Conservation (phyloP, 2,329 filamentous ascomycete genomes). For the Exophiala bonariae region DNA sequence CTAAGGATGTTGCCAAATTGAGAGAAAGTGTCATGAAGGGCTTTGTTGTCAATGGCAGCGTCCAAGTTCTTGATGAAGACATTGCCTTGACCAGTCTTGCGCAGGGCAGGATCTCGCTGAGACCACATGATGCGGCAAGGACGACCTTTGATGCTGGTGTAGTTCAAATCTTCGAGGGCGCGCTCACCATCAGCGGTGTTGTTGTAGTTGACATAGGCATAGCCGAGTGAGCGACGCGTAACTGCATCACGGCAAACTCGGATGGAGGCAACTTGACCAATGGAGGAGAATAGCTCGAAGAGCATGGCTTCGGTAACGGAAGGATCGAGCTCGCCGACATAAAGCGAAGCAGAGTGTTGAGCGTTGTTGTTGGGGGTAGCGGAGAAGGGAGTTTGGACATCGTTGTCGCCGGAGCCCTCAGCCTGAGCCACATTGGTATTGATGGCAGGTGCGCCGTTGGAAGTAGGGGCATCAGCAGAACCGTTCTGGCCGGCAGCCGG, state of each 20-base stretch:
- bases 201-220: constrained; percentile 99
- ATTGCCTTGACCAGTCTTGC: constrained; percentile 98
- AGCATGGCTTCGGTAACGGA: constrained; percentile 99
- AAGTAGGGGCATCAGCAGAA: constrained; percentile 45
- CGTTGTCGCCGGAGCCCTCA: constrained; percentile 45
- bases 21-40: constrained; percentile 97
- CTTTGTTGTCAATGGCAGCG: constrained; percentile 99
- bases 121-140: constrained; percentile 99
- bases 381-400: constrained; percentile 60
- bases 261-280: constrained; percentile 97
- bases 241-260: constrained; percentile 99
- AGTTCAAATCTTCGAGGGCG: constrained; percentile 98
- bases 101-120: constrained; percentile 96
- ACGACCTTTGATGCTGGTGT: constrained; percentile 97
- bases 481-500: constrained; percentile 66
- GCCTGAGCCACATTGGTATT: constrained; percentile 68
- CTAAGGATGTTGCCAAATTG: constrained; percentile 98
- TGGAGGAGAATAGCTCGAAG: constrained; percentile 99
- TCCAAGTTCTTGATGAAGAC: constrained; percentile 99
- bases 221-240: constrained; percentile 96
- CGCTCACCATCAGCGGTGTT: constrained; percentile 94
- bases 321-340: constrained; percentile 96
- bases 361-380: constrained; percentile 70
- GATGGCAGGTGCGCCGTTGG: constrained; percentile 55
- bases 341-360: constrained; percentile 94